Conservation (phyloP, 1,284 basidiomycete genomes). For the Sporisorium iseilematis-ciliati region DNA sequence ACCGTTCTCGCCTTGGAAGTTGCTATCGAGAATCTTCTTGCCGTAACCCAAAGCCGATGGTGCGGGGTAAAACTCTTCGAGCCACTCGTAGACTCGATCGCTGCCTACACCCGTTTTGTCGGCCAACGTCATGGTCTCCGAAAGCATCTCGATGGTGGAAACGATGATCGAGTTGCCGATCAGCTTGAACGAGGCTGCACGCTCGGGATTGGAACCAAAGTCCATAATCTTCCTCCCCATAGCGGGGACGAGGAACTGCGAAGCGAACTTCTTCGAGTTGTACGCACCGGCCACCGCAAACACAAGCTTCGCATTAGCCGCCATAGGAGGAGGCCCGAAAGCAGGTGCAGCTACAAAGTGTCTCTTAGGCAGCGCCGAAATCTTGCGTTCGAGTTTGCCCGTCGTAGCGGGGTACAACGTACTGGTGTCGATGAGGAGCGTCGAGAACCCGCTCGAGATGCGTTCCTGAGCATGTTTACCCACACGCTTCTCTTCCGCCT, state of each 20-base stretch:
- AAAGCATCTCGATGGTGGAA: constrained; percentile 78
- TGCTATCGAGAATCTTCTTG: constrained; percentile 75
- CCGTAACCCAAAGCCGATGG: constrained; percentile 59
- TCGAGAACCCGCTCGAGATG: constrained; percentile 27
- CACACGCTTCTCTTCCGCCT: constrained; percentile 69
- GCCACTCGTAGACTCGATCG: constrained; percentile 72
- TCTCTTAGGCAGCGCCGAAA: constrained; percentile 76
- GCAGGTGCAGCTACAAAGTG: constrained; percentile 83
- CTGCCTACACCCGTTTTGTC: constrained; percentile 85
- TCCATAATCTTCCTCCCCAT: constrained; percentile 79
- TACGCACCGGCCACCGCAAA: constrained; percentile 86
- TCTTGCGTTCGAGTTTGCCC: constrained; percentile 77
- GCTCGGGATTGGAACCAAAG: constrained; percentile 78
- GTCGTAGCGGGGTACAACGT: constrained; percentile 56
- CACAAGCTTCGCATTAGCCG: constrained; percentile 79
- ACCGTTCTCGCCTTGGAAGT: constrained; percentile 82
- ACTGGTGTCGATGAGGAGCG: constrained; percentile 51
- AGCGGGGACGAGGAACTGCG: constrained; percentile 79
- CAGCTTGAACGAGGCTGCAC: constrained; percentile 80
- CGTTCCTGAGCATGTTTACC: constrained; percentile 69
- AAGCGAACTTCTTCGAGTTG: constrained; percentile 83
- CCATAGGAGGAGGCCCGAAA: constrained; percentile 75
- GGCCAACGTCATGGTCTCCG: constrained; percentile 83
- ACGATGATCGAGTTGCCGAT: constrained; percentile 71
- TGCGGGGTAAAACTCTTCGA: constrained; percentile 60